These are phyloP conservation scores for Ascomycota sp. DNA, from an alignment of 2,329 filamentous ascomycete genomes.

Conservation along the genomic window DNA sequence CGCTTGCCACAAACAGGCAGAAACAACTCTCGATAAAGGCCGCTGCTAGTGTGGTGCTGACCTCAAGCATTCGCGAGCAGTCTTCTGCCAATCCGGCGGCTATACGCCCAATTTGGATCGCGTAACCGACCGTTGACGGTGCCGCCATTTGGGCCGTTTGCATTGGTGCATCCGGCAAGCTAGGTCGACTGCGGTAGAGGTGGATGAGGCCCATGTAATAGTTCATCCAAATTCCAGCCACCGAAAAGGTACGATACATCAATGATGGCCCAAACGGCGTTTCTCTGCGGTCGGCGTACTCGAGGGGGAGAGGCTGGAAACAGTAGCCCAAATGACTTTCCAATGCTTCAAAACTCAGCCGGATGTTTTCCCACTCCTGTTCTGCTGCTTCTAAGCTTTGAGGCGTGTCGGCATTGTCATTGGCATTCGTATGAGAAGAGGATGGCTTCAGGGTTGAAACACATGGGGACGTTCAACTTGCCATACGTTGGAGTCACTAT, in stretches of 20 bases:
- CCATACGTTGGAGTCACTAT: constrained; percentile 34
- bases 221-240: constrained; percentile 72
- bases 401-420: constrained; percentile 38
- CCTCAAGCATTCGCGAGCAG: constrained; percentile 27
- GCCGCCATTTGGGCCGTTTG: constrained; percentile 66
- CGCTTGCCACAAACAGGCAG: constrained; percentile 67
- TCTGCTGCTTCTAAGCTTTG: constrained; percentile 48
- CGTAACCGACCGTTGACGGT: constrained; percentile 46
- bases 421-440: constrained; percentile 21
- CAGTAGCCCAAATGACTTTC: constrained; percentile 45
- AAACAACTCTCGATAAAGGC: constrained; percentile 69
- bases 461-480: constrained; percentile 28
- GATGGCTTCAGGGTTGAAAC: constrained; percentile 30
- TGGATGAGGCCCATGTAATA: constrained; percentile 73
- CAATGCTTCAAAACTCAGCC: constrained; percentile 48
- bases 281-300: constrained; percentile 38
- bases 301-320: constrained; percentile 55
- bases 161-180: constrained; percentile 82
- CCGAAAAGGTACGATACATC: constrained; percentile 70
- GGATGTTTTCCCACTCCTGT: constrained; percentile 60
- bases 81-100: constrained; percentile 48
- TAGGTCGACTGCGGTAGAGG: constrained; percentile 63
- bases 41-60: constrained; percentile 61
- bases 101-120: constrained; percentile 61
- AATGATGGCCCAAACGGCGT: constrained; percentile 66